Percentiles rank a stretch among this genome's conserved stretches.
phyloP scores from a whole-genome alignment of 441 rosid genomes.

The Cnidoscolus chayamansa region DNA sequence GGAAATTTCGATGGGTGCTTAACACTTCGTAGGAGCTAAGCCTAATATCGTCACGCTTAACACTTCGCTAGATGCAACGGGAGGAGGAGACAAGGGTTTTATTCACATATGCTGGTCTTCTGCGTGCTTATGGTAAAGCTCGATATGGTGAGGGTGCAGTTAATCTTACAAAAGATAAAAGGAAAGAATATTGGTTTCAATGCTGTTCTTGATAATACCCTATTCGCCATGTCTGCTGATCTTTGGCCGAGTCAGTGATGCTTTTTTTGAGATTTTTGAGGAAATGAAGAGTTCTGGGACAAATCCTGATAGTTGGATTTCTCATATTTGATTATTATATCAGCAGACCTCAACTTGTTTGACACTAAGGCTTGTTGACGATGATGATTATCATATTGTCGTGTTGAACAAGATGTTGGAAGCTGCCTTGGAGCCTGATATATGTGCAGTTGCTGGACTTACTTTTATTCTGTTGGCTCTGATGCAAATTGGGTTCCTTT shows the following conservation, averaged over 20 bases:
- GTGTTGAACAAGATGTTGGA: slow-evolving; percentile 63
- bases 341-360: too few species aligned
- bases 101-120: slow-evolving; percentile 54
- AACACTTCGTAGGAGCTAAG: slow-evolving; percentile 53
- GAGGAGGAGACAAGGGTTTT: slow-evolving; percentile 44
- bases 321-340: slow-evolving; percentile 74
- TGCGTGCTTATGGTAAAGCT: slow-evolving; percentile 69
- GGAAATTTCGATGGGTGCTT: slow-evolving; percentile 77
- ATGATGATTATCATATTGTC: too few species aligned
- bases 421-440: slow-evolving; percentile 68
- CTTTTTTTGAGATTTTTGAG: slow-evolving; percentile 53
- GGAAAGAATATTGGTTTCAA: slow-evolving; percentile 67
- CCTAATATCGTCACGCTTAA: slow-evolving; percentile 58
- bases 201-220: slow-evolving; percentile 63
- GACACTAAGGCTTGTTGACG: too few species aligned
- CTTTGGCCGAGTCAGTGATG: slow-evolving; percentile 61
- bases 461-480: slow-evolving; percentile 39
- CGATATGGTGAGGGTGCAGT: slow-evolving; percentile 77
- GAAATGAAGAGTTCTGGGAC: slow-evolving; percentile 58
- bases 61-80: slow-evolving; percentile 72
- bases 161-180: slow-evolving; percentile 38
- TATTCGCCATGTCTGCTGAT: slow-evolving; percentile 86
- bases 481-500: slow-evolving; percentile 73
- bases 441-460: slow-evolving; percentile 52
- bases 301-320: slow-evolving; percentile 81